A percentile compares a stretch with the other conserved stretches of the same genome.
phyloP scores from a whole-genome alignment of 2,329 filamentous ascomycete genomes.

The Monilinia laxa region DNA sequence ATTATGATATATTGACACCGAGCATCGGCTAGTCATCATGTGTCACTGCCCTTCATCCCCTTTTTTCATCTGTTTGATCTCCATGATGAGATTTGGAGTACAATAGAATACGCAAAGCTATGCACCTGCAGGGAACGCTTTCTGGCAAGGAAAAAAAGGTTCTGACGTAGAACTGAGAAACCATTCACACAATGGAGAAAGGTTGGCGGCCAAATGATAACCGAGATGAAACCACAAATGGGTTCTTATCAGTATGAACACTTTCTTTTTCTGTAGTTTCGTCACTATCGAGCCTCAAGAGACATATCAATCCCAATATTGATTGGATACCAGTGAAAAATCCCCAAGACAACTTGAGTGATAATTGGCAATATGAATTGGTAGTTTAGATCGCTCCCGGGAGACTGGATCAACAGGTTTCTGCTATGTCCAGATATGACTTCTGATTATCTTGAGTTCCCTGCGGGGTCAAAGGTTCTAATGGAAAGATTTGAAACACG shows the following conservation, averaged over 20 bases:
- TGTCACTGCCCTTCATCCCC: too few species aligned
- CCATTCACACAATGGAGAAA: background rate
- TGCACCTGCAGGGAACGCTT: too few species aligned
- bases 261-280: too few species aligned
- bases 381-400: background rate
- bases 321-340: background rate
- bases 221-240: background rate
- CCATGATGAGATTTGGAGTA: too few species aligned
- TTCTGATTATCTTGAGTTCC: background rate
- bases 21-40: too few species aligned
- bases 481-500: background rate
- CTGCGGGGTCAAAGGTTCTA: slow-evolving; percentile 1
- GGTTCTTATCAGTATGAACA: background rate
- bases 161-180: background rate
- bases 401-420: background rate
- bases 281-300: too few species aligned
- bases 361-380: background rate
- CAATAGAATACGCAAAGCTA: too few species aligned
- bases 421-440: background rate
- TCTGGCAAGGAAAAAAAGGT: too few species aligned
- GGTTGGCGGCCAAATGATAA: too few species aligned
- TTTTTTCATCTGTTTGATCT: too few species aligned
- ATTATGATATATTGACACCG: too few species aligned
- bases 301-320: too few species aligned
- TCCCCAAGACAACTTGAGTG: background rate